Evolutionary conservation across 1,139 yeast genomes (phyloP).

Genomic region (Blastobotrys capitulatus): DNA sequence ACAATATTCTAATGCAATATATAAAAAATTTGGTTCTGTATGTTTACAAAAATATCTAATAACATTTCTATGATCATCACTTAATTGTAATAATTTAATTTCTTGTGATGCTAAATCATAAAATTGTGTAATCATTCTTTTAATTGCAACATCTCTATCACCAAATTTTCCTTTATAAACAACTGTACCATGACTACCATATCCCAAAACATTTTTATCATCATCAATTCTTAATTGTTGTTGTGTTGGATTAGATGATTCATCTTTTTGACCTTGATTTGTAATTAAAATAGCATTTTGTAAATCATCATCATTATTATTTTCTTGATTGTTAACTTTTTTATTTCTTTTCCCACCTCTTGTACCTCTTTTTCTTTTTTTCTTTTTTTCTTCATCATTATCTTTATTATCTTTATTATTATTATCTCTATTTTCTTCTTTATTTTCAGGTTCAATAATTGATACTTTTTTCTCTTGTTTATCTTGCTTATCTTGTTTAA

Average conservation of each 20-base stretch:
- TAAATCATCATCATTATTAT: slow-evolving; percentile 1
- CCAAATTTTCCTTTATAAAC: slow-evolving; percentile 89
- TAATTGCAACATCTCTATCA: slow-evolving; percentile 85
- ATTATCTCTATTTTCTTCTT: not conserved
- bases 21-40: slow-evolving; percentile 76
- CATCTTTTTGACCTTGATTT: not conserved
- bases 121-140: slow-evolving; percentile 86
- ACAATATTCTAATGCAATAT: slow-evolving; percentile 90
- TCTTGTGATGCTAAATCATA: slow-evolving; percentile 96
- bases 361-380: slow-evolving; percentile 74
- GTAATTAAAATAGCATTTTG: not conserved
- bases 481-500: not conserved
- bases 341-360: slow-evolving; percentile 69
- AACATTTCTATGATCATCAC: slow-evolving; percentile 96
- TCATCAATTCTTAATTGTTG: not conserved
- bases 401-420: not conserved
- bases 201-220: slow-evolving; percentile 62
- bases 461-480: slow-evolving; percentile 16
- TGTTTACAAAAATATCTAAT: slow-evolving; percentile 90
- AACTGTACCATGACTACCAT: slow-evolving; percentile 96
- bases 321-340: slow-evolving; percentile 20
- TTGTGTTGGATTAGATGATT: not conserved
- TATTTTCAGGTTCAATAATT: slow-evolving; percentile 18
- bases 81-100: slow-evolving; percentile 78
- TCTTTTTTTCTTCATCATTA: slow-evolving; percentile 19